phyloP scores from a whole-genome alignment of 2,329 filamentous ascomycete species.

The Calonectria crousiana region DNA sequence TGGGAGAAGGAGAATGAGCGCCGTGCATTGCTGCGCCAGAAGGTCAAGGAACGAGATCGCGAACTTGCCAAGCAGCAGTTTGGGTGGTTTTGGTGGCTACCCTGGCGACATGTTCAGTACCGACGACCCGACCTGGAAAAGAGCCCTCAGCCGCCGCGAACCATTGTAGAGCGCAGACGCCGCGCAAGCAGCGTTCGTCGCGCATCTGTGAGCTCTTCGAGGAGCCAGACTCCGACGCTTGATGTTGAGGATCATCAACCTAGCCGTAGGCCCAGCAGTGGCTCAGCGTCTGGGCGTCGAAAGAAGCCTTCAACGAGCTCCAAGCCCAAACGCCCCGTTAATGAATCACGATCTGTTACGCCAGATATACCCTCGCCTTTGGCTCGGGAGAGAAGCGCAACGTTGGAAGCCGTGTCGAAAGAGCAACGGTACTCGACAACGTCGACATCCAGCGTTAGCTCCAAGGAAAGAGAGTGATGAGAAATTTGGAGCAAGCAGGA shows the following conservation, averaged over 20 bases:
- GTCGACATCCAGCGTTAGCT: constrained; percentile 17
- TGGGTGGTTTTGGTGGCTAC: constrained; percentile 89
- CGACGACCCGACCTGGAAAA: constrained; percentile 54
- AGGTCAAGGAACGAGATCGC: constrained; percentile 76
- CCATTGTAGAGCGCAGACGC: constrained; percentile 59
- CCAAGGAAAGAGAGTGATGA: constrained; percentile 15
- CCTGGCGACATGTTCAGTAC: constrained; percentile 65
- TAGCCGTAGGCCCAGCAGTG: constrained; percentile 60
- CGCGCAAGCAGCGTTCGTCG: constrained; percentile 66
- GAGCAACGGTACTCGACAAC: constrained; percentile 20
- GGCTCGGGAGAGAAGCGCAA: constrained; percentile 59
- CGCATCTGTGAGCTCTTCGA: constrained; percentile 63
- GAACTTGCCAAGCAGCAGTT: constrained; percentile 76
- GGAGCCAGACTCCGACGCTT: constrained; percentile 62
- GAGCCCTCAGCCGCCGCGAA: constrained; percentile 52
- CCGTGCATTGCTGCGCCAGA: constrained; percentile 76
- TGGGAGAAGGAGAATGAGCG: constrained; percentile 98
- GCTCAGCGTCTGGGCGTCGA: constrained; percentile 63
- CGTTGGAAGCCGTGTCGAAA: constrained; percentile 13
- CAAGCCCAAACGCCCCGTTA: constrained; percentile 57
- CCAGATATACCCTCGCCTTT: constrained; percentile 68
- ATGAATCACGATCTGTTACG: constrained; percentile 65
- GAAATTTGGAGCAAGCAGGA: not conserved
- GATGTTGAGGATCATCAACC: constrained; percentile 59
- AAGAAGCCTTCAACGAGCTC: constrained; percentile 62